Evolutionary conservation across 176 grass and related monocot genomes (phyloP).

Genomic region (Bonia amplexicaulis): DNA sequence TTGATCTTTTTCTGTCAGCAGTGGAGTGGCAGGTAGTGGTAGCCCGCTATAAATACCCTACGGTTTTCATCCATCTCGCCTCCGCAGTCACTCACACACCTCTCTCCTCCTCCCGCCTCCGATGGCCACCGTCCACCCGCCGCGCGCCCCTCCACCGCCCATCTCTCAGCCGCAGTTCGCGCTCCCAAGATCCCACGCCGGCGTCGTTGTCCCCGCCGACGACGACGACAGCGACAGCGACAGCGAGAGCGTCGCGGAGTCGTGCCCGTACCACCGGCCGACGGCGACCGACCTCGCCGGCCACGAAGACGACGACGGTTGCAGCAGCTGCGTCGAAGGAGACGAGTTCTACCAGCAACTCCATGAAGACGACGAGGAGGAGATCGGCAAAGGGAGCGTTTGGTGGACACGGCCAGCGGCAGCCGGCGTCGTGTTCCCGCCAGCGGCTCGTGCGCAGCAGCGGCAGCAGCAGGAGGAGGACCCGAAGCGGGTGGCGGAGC

Average conservation of each 20-base stretch:
- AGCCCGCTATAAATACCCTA: background rate
- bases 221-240: slow-evolving; percentile 37
- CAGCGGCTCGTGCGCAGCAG: background rate
- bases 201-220: background rate
- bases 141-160: background rate
- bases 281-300: background rate
- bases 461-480: slow-evolving; percentile 10
- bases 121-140: slow-evolving; percentile 40
- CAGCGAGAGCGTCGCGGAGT: slow-evolving; percentile 55
- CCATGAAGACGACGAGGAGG: background rate
- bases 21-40: background rate
- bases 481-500: slow-evolving; percentile 10
- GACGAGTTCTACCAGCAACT: background rate
- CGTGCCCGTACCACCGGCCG: background rate
- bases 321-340: slow-evolving; percentile 48
- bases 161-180: background rate
- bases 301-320: slow-evolving; percentile 27
- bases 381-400: background rate
- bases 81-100: background rate
- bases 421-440: background rate
- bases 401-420: slow-evolving; percentile 15
- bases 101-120: background rate
- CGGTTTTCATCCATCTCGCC: background rate
- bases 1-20: no score
- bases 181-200: background rate